These are phyloP conservation scores for Lithospermum erythrorhizon DNA, from an alignment of 257 asterid genomes.

Conservation along the genomic window DNA sequence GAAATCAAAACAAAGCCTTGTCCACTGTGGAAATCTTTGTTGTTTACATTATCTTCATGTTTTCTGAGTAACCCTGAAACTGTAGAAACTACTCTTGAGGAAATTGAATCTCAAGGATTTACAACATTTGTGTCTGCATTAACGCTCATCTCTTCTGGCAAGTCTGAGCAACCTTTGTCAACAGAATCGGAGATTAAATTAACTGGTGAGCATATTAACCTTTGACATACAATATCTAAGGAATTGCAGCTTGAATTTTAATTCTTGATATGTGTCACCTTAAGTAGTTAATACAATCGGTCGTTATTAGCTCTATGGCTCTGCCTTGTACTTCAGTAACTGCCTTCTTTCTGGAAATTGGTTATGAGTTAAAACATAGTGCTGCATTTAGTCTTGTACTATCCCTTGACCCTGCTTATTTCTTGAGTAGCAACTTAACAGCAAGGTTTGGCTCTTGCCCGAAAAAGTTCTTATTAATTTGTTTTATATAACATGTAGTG, in stretches of 20 bases:
- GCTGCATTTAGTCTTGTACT: no score
- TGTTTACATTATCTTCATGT: conserved; percentile 29
- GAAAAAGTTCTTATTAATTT: no score
- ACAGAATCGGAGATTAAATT: conserved; percentile 25
- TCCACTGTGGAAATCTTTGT: conserved; percentile 32
- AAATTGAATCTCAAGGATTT: conserved; percentile 22
- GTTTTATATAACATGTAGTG: conserved; percentile 16
- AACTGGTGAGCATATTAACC: conserved; percentile 20
- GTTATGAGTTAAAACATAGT: no score
- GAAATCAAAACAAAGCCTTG: conserved; percentile 19
- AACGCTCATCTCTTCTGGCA: conserved; percentile 20
- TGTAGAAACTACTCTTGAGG: conserved; percentile 21
- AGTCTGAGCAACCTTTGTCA: conserved; percentile 22
- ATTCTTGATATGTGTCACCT: neutral
- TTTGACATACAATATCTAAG: neutral
- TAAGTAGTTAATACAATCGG: neutral
- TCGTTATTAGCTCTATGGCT: neutral
- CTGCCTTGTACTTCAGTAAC: neutral
- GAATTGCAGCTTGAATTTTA: neutral
- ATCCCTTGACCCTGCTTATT: no score
- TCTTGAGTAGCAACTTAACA: no score
- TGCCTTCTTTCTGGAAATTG: neutral
- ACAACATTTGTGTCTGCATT: conserved; percentile 19
- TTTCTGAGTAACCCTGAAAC: conserved; percentile 26
- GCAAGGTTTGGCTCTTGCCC: no score